phyloP scores from a whole-genome alignment of 352 stramenopile species.

The Phytophthora litchii region DNA sequence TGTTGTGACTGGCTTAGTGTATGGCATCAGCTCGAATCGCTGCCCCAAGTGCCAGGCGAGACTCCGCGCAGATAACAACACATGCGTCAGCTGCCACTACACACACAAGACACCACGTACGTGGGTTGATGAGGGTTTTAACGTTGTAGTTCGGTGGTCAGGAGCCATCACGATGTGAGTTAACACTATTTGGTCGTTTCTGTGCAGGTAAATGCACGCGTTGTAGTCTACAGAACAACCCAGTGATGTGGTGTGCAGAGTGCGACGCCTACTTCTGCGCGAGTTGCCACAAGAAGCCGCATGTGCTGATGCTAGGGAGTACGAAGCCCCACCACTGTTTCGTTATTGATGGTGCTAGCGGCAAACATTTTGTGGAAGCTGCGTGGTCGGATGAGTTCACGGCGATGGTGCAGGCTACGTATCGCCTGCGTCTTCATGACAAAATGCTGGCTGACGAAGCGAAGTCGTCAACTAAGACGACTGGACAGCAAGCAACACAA shows the following conservation, averaged over 20 bases:
- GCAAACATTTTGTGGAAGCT: slow-evolving; percentile 49
- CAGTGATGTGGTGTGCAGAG: slow-evolving; percentile 68
- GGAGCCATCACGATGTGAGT: neutral
- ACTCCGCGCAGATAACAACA: slow-evolving; percentile 35
- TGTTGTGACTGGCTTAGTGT: slow-evolving; percentile 43
- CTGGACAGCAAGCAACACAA: slow-evolving; percentile 5
- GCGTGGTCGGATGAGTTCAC: slow-evolving; percentile 49
- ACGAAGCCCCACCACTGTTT: slow-evolving; percentile 55
- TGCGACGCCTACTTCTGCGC: slow-evolving; percentile 72
- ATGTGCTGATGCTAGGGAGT: slow-evolving; percentile 53
- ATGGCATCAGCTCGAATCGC: slow-evolving; percentile 59
- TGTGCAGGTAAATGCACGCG: slow-evolving; percentile 48
- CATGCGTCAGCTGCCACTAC: slow-evolving; percentile 56
- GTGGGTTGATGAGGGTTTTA: slow-evolving; percentile 8
- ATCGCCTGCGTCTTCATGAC: slow-evolving; percentile 37
- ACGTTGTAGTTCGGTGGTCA: slow-evolving; percentile 2
- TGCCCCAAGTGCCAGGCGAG: slow-evolving; percentile 54
- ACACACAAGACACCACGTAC: slow-evolving; percentile 38
- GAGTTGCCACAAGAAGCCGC: slow-evolving; percentile 55
- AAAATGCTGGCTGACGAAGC: slow-evolving; percentile 22
- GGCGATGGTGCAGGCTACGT: slow-evolving; percentile 35
- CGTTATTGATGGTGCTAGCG: slow-evolving; percentile 56
- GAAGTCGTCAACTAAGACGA: slow-evolving; percentile 6
- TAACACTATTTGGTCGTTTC: slow-evolving; percentile 1
- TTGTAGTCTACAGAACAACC: slow-evolving; percentile 40